phyloP scores from a whole-genome alignment of 805 yeast species.

The Scheffersomyces coipomensis region DNA sequence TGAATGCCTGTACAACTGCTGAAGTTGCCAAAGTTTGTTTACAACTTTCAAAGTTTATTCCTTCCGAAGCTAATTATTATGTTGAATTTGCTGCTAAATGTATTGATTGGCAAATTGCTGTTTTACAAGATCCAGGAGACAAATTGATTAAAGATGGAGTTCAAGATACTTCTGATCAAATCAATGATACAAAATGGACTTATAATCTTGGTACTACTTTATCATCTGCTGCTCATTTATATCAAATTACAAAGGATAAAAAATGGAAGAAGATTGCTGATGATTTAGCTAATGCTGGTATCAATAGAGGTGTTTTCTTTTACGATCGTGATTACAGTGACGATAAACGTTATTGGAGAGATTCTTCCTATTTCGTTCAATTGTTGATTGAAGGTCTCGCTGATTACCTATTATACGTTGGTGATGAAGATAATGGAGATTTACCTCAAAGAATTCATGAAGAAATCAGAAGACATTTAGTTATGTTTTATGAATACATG shows the following conservation, averaged over 20 bases:
- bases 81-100: conserved; percentile 59
- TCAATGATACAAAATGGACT: conserved; percentile 58
- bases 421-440: conserved; percentile 35
- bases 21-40: conserved; percentile 64
- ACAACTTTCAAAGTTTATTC: conserved; percentile 52
- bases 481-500: conserved; percentile 55
- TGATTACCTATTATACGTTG: conserved; percentile 56
- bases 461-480: conserved; percentile 54
- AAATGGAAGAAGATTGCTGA: conserved; percentile 49
- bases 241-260: conserved; percentile 47
- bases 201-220: conserved; percentile 69
- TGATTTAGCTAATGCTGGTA: conserved; percentile 56
- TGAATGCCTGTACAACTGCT: conserved; percentile 66
- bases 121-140: conserved; percentile 53
- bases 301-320: conserved; percentile 53
- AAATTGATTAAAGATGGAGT: conserved; percentile 62
- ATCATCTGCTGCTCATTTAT: conserved; percentile 51
- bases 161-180: conserved; percentile 40
- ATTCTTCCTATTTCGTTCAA: conserved; percentile 61
- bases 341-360: conserved; percentile 62
- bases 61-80: conserved; percentile 45
- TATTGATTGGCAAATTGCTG: conserved; percentile 54
- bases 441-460: conserved; percentile 33
- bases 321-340: conserved; percentile 63
- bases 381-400: conserved; percentile 66